phyloP scores from a whole-genome alignment of 106 monocot species.

The Xerophyta viscosa region DNA sequence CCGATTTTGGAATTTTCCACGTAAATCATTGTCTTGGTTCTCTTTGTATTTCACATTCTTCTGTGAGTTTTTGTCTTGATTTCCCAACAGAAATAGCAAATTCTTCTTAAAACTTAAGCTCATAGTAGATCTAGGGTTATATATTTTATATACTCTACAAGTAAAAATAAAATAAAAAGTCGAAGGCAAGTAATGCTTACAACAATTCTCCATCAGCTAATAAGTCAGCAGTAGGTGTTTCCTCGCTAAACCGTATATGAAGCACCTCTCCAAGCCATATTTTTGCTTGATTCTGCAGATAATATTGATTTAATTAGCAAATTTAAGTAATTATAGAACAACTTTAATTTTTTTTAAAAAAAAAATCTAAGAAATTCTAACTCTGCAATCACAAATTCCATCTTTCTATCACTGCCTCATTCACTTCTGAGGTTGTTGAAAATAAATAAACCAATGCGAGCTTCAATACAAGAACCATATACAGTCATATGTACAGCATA shows the following conservation, averaged over 20 bases:
- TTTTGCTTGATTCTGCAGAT: constrained; percentile 46
- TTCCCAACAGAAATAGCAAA: too few relatives aligned
- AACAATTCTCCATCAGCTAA: constrained; percentile 71
- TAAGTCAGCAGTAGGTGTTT: constrained; percentile 37
- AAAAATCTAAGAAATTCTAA: not conserved
- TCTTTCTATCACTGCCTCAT: too few relatives aligned
- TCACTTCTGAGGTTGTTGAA: not conserved
- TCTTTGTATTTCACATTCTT: too few relatives aligned
- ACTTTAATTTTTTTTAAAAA: not conserved
- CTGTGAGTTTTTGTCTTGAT: too few relatives aligned
- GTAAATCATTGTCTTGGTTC: too few relatives aligned
- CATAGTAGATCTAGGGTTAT: too few relatives aligned
- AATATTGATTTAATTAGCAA: not conserved
- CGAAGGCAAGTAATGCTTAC: constrained; percentile 25
- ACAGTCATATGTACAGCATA: too few relatives aligned
- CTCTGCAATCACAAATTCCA: not conserved
- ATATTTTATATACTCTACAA: too few relatives aligned
- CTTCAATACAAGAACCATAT: not conserved
- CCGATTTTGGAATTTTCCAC: too few relatives aligned
- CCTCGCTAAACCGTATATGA: constrained; percentile 51
- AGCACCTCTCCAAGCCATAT: constrained; percentile 81
- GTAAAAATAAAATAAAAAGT: not conserved
- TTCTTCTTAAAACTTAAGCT: too few relatives aligned
- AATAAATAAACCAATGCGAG: too few relatives aligned
- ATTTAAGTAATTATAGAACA: not conserved